Conservation (phyloP, 176 grass and related monocot species). For the Tillandsia leiboldiana region DNA sequence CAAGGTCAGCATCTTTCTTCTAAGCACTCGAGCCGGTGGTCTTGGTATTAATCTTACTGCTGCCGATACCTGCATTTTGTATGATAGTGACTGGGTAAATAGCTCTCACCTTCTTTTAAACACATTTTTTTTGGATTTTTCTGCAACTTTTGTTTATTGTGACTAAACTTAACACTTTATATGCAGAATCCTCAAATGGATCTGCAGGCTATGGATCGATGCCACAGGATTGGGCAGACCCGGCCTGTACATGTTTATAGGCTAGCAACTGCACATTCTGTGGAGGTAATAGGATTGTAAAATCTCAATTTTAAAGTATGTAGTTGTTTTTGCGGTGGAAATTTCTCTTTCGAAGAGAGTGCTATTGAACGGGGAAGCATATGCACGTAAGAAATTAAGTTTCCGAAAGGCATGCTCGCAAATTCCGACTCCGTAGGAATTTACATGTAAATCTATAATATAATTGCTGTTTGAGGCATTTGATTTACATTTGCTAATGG, state of each 20-base stretch:
- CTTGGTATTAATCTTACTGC: conserved; percentile 3
- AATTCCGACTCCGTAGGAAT: too few relatives aligned
- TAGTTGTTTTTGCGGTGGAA: not conserved
- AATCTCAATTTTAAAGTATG: too few relatives aligned
- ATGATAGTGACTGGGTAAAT: not conserved
- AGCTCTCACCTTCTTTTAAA: not conserved
- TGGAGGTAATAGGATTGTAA: conserved; percentile 41
- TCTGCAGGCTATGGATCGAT: conserved; percentile 96
- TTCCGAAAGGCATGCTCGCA: too few relatives aligned
- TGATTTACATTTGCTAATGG: not conserved
- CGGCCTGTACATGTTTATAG: conserved; percentile 85
- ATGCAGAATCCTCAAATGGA: conserved; percentile 95
- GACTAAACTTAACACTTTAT: conserved; percentile 15
- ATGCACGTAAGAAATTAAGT: too few relatives aligned
- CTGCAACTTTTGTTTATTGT: conserved; percentile 1
- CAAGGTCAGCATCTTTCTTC: conserved; percentile 58
- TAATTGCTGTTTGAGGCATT: not conserved
- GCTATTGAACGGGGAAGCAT: too few relatives aligned
- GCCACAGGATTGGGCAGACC: conserved; percentile 94
- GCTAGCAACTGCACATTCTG: conserved; percentile 77
- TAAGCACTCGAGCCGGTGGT: conserved; percentile 65
- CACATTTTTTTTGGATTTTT: not conserved
- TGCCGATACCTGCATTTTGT: conserved; percentile 32
- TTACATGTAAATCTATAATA: too few relatives aligned
- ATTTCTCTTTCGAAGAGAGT: not conserved